phyloP scores from a whole-genome alignment of 331 rosid species.

The Saraca asoca region DNA sequence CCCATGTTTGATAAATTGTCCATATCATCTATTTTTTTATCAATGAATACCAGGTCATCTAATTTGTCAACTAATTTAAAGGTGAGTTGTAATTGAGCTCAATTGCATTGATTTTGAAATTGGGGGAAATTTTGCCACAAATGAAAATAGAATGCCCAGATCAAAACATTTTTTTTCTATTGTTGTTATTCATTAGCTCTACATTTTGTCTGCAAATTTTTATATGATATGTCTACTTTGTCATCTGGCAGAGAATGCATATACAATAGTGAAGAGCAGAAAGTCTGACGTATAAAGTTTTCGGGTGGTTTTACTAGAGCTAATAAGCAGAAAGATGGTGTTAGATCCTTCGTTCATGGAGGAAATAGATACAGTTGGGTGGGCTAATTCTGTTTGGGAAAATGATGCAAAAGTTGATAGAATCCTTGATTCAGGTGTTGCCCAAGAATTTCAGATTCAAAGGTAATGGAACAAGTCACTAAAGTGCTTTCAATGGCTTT shows the following conservation, averaged over 20 bases:
- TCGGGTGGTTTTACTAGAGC: conserved; percentile 60
- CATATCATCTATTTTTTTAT: too few relatives aligned
- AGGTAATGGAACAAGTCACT: conserved; percentile 36
- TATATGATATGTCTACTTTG: too few relatives aligned
- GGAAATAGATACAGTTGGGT: conserved; percentile 39
- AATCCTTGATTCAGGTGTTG: conserved; percentile 47
- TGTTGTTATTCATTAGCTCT: too few relatives aligned
- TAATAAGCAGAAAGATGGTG: conserved; percentile 51
- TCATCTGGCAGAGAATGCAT: conserved; percentile 67
- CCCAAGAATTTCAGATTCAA: conserved; percentile 43
- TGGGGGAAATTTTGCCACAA: too few relatives aligned
- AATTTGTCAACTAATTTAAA: too few relatives aligned
- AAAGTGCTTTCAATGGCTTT: conserved; percentile 44
- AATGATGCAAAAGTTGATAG: conserved; percentile 30
- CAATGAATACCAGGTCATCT: too few relatives aligned
- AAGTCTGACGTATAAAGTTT: conserved; percentile 59
- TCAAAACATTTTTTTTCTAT: too few relatives aligned
- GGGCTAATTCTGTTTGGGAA: conserved; percentile 40
- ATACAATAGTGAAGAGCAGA: conserved; percentile 28
- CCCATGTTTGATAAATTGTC: too few relatives aligned
- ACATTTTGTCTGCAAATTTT: too few relatives aligned
- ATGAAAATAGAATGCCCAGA: too few relatives aligned
- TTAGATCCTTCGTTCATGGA: conserved; percentile 43
- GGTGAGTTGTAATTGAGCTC: too few relatives aligned
- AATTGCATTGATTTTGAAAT: too few relatives aligned